Evolutionary conservation across 371 early-diverging fungal genomes (phyloP), one percentile per base, ranked within the genome.

Genomic region (Funneliformis caledonium): DNA sequence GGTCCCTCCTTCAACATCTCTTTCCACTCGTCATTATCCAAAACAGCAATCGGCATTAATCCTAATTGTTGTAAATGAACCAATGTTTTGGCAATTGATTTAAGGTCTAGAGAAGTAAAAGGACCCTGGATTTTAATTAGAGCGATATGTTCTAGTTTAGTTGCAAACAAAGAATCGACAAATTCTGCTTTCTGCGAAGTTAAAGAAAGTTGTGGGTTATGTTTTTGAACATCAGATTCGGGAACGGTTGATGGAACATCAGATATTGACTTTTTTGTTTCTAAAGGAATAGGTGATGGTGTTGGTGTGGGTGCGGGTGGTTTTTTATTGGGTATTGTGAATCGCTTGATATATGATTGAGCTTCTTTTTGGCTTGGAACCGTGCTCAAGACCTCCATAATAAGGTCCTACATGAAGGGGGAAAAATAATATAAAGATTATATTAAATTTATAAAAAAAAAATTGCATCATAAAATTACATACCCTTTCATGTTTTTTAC

Each of bases 321-420:
- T 76, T 83, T 77, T 74, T 80, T 77, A 84, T 70, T 2, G 72
- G 86, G 84, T 72, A 83, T n/a, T 48, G 84, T 83, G 76, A 91
- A 94, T 69, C 90, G 89, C 70, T 91, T 91, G 37, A 94, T 84
- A 77, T 93, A 96, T 78, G 92, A 91, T 42, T 89, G 90, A 5
- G 94, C 89, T 82, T 96, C 96, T 56, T 94, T 90, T 72, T 91
- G 92, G 50, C 94, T 94, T 0, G 95, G 96, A 14, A 90, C 82
- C 0, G 94, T 92, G 78, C 89, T 89, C 85, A 92, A 88, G 60
- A 90, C 83, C 73, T 88, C 88, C 67, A 86, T 82, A 67, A 90
- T 85, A 56, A 90, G 82, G 60, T 88, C 88, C 90, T 90, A 82
- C 61, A 31, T 37, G 37, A 37, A 37, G 3, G 7, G 4, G 2